Evolutionary conservation across 2,329 filamentous ascomycete genomes (phyloP), one percentile per base, ranked within the genome.

Genomic region (Xylariaceae sp.): DNA sequence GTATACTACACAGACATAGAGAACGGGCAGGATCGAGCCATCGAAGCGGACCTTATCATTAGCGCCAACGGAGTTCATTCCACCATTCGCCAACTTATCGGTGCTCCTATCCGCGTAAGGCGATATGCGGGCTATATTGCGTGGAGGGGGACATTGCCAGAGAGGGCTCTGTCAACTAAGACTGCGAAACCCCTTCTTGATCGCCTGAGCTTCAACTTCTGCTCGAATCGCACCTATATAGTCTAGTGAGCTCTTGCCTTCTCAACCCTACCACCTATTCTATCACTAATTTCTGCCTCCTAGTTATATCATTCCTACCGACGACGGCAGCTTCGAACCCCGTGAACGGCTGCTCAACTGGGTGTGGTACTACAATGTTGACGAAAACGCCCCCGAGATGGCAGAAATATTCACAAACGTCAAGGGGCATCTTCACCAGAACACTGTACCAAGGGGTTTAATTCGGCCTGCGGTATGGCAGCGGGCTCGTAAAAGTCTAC

Each of bases 361-460:
- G 40, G 61, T 70, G 1, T 68, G 63, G 55, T 71, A 70, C 48
- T 57, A 50, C 33, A 64, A 67, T 40, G 53, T 61, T 17, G 40
- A 50, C 1, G 55, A 63, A n/a, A 53, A 47, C 5, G 60, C 60
- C 1, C 24, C 47, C 3, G 62, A 63, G 14, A 53, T 65, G 16
- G 45, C 49, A 7, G 57, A 61, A 2, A 43, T 67, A 6, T 63
- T 70, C 53, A 70, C 65, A 3, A 65, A 68, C 37, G 38, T 51
- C 3, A 43, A 63, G 15, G 63, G 61, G 9, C 46, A 49, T 21
- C 42, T 46, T 3, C 64, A 67, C 42, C 50, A 48, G 19, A 60
- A 63, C 30, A 68, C 65, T 0, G 51, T 69, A 30, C 64, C 64
- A 2, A 52, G 57, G 1, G 64, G 64, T 5, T 53, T 56, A 9